Evolutionary conservation across 106 monocot genomes (phyloP).

Genomic region (Chionographis japonica): DNA sequence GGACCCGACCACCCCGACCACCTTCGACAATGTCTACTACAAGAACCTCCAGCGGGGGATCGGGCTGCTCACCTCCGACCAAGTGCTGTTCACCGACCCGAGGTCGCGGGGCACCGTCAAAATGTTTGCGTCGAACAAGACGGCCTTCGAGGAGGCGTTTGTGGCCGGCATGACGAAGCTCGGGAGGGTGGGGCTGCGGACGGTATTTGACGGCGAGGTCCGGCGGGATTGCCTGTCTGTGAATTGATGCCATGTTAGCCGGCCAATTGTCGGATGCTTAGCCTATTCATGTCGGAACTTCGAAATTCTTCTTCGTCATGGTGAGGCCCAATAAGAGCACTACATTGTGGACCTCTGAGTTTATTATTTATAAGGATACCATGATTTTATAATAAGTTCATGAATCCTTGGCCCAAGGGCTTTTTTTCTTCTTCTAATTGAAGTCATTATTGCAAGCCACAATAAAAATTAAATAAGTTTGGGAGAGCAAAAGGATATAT

Average conservation of each 20-base stretch:
- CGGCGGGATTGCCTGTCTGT: conserved; percentile 31
- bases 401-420: no score
- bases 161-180: conserved; percentile 44
- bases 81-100: conserved; percentile 42
- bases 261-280: no score
- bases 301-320: no score
- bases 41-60: conserved; percentile 43
- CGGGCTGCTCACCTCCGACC: conserved; percentile 64
- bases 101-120: conserved; percentile 32
- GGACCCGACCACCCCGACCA: conserved; percentile 15
- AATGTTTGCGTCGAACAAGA: conserved; percentile 29
- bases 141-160: conserved; percentile 41
- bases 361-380: no score
- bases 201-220: conserved; percentile 10
- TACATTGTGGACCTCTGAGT: no score
- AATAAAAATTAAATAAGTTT: no score
- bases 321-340: no score
- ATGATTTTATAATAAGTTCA: no score
- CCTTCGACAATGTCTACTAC: conserved; percentile 70
- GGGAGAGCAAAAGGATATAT: no score
- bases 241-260: conserved; percentile 9
- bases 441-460: no score
- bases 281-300: no score
- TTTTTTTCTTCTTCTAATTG: no score
- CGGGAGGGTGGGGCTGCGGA: conserved; percentile 50